Evolutionary conservation across 139 green algal genomes (phyloP).

Genomic region (Volvox africanus): DNA sequence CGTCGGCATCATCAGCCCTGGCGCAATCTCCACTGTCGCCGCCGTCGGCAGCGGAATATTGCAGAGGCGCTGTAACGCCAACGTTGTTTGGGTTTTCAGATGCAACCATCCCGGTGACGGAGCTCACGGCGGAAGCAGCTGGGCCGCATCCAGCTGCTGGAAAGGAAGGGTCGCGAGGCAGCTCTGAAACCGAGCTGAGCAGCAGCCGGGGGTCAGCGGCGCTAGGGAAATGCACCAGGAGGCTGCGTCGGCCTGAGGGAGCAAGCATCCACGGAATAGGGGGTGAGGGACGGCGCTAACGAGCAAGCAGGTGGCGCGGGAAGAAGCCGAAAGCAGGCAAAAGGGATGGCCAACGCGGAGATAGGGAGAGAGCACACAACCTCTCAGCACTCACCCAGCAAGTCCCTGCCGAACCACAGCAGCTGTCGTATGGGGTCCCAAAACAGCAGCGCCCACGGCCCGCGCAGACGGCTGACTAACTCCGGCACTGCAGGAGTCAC

Average conservation of each 20-base stretch:
- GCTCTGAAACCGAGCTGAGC: conserved; percentile 57
- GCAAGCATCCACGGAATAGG: too few species aligned
- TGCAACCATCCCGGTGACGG: conserved; percentile 51
- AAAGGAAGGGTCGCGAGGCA: neutral
- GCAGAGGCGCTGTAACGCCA: neutral
- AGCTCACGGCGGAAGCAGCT: neutral
- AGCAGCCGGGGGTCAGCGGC: conserved; percentile 56
- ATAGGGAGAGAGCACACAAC: neutral
- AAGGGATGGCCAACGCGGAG: too few species aligned
- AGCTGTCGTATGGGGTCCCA: conserved; percentile 71
- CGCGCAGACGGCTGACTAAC: conserved; percentile 68
- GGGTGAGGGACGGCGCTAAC: too few species aligned
- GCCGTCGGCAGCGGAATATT: neutral
- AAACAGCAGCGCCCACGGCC: conserved; percentile 87
- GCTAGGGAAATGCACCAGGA: conserved; percentile 76
- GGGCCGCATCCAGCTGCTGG: neutral
- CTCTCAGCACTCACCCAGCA: conserved; percentile 63
- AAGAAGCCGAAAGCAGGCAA: too few species aligned
- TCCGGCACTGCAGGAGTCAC: conserved; percentile 9
- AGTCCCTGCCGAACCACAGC: conserved; percentile 85
- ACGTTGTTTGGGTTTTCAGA: conserved; percentile 32
- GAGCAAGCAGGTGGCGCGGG: too few species aligned
- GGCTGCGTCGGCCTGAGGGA: conserved; percentile 71
- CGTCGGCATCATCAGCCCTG: neutral
- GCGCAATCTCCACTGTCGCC: neutral